Evolutionary conservation across 345 rosid species (phyloP), one percentile per base, ranked within the genome.

Genomic region (Eutrema yunnanense): DNA sequence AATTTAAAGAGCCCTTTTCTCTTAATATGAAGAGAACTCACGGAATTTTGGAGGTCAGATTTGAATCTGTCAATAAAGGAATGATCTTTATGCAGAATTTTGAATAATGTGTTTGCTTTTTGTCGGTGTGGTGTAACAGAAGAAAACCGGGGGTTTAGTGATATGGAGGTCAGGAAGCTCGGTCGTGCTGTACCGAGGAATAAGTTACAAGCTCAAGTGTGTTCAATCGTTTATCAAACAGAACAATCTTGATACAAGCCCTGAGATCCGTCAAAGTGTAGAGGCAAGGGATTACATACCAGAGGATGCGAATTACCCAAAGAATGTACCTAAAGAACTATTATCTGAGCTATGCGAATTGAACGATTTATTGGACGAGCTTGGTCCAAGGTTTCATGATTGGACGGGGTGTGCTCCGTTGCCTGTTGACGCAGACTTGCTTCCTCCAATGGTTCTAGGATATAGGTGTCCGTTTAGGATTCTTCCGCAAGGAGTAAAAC

Each of bases 151-250:
- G 47, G 98, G 98, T 38, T 77, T 94, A 79, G 85, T 94, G 62
- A 89, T 90, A 77, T 90, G 92, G 97, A 90, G 98, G 82, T 89
- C 98, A 37, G 98, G 98, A 50, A 85, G 96, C 79, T 89, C 94
- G 5, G 77, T 94, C n/a, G 98, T 87, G 29, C 73, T 90, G 64
- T 94, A 83, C 82, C 79, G 98, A 77, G 98, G 98, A 76, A 82
- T 87, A 80, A 49, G 82, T 52, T 94, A 94, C 77, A 83, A 83
- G 71, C 84, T 90, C 68, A 85, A 74, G 43, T 90, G 96, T 78
- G 91, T 89, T 33, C 88, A 82, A 60, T 84, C 84, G 16, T 86
- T 79, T 73, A 77, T 73, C 6, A 73, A 87, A 74, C 82, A 82
- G 65, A 78, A 75, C 54, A 78, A 78, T 74, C 67, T 54, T 3